Evolutionary conservation across 176 grass and related monocot genomes (phyloP).

Genomic region (Aegilops longissima): DNA sequence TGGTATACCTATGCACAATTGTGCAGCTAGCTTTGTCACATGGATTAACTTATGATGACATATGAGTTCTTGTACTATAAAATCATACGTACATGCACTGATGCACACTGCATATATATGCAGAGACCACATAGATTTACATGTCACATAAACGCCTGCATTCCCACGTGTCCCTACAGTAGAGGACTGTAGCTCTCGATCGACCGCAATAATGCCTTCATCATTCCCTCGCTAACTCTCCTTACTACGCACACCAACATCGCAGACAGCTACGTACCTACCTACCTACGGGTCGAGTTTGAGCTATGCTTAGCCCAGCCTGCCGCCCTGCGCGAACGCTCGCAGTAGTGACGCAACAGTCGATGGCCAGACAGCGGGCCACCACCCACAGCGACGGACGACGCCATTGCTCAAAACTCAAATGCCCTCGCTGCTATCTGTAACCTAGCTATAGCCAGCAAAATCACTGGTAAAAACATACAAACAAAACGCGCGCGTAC

Average conservation of each 20-base stretch:
- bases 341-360: constrained; percentile 45
- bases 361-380: background rate
- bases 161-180: constrained; percentile 47
- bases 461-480: constrained; percentile 30
- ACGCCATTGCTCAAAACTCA: constrained; percentile 33
- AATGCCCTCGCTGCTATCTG: background rate
- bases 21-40: background rate
- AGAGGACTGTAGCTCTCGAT: constrained; percentile 30
- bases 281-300: background rate
- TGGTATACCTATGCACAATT: background rate
- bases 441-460: constrained; percentile 1
- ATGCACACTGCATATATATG: background rate
- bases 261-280: constrained; percentile 19
- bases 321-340: background rate
- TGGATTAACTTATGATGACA: background rate
- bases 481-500: constrained; percentile 23
- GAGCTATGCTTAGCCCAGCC: constrained; percentile 16
- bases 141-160: background rate
- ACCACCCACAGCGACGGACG: background rate
- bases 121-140: background rate
- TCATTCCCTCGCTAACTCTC: constrained; percentile 49
- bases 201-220: constrained; percentile 54
- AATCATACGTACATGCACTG: background rate
- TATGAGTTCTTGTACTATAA: background rate
- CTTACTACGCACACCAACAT: constrained; percentile 27